Base-by-base conservation (phyloP, 2,329 filamentous ascomycete genomes). In the Colletotrichum tropicicola region DNA sequence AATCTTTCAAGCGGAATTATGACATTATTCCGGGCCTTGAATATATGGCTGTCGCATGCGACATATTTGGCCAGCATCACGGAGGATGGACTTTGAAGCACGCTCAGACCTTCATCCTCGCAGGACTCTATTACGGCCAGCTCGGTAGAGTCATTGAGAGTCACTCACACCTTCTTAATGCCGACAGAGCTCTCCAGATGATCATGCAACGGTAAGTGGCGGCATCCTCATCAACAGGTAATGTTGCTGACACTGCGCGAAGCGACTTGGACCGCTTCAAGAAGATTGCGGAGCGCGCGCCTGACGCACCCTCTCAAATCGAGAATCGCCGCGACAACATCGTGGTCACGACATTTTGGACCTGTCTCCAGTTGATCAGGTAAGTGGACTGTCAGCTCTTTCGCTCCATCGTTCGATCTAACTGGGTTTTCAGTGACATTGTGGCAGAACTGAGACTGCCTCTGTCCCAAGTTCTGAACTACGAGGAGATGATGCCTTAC, bases 361-460 rank as follows among this genome's bases (percentile, higher is more conserved):
- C 94, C 7, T 97, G 93, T 74, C 81, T 98, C 68, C 95, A 98
- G 73, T 84, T 98, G 10, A 95, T 98, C 78, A 97, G 91, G 91
- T 93, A 77, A 70, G 77, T 66, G 9, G 7, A 15, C 10, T 9
- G n/a, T 41, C 17, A 8, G 21, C 17, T 5, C 5, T 5, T 3
- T 10, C 7, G 8, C 19, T 6, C 5, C 12, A 19, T 64, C 17
- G n/a, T 4, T 10, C 12, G 6, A 25, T 67, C 65, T 72, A 57
- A 70, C 64, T 56, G n/a, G 57, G 68, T 27, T 47, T 15, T 61
- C 41, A 94, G 94, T 77, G 95, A 98, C 75, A 93, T 98, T 47
- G 85, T 98, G 48, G 96, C 96, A 3, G 96, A 99, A 77, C 83
- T 98, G 64, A 86, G 82, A 15, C 79, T 88, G 3, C 86, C 87